Base-by-base conservation (phyloP, 148 eudicot species). In the Chenopodium quinoa region DNA sequence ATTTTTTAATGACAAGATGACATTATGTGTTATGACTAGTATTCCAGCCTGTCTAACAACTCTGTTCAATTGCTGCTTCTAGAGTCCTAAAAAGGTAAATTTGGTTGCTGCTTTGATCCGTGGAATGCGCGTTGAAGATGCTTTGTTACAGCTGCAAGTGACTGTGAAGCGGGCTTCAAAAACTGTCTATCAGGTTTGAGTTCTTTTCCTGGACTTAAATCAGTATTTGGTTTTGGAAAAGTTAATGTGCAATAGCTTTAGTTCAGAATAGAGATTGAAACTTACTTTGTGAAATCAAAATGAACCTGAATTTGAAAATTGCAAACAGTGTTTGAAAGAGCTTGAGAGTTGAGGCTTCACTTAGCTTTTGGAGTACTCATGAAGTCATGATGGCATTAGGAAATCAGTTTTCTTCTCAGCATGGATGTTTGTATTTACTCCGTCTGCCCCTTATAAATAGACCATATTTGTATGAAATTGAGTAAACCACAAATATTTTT, bases 101-200 rank as follows among this genome's bases (percentile, higher is more conserved):
- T 90, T 95, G 89, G 98, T 93, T 73, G 98, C 98, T 83, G 88
- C 91, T 56, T 86, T 95, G 84, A 92, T 95, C 71, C 94, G 98
- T 82, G 98, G 98, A 79, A 95, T 95, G 98, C 97, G 94, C 37
- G 98, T 92, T 58, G 98, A 95, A 84, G 98, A 95, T 87, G 98
- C 98, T 48, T 89, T 95, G 80, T 76, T 95, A 90, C 98, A 95
- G 88, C 85, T 95, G 90, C 98, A 95, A 87, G 91, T 95, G 83
- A 92, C 96, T 13, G 90, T 93, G 75, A 95, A 95, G 77, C 92
- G 98, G 79, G 97, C 98, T 83, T 80, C 94, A 54, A 92, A 93
- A 87, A 93, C 96, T 71, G 98, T 95, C 54, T 91, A 93, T 85
- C 94, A 92, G 97, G 98, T 95, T 75, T 76, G 83, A 54, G 37